Evolutionary conservation across 2,329 filamentous ascomycete species (phyloP), one percentile per base, ranked within the genome.

Genomic region (Hypoxylon sp.): DNA sequence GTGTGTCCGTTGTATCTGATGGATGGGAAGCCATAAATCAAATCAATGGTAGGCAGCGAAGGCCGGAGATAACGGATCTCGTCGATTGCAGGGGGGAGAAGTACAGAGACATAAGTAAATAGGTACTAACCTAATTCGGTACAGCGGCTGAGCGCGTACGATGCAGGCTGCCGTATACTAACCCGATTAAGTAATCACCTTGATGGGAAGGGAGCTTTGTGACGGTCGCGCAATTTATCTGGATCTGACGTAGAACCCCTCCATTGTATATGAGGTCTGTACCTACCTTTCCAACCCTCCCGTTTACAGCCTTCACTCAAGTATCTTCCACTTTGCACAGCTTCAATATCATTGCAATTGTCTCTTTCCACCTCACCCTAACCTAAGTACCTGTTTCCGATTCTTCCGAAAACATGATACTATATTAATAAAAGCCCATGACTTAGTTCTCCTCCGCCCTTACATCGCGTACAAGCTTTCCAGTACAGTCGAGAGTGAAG

Each of bases 161-260:
- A 16, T 11, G 22, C 33, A 30, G 14, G 14, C n/a, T 61, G 38
- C n/a, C 16, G 8, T 32, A 61, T 16, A 30, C 53, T 65, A 65
- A 26, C 55, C 8, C 8, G n/a, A 12, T 52, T 49, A 38, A 12
- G 59, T 20, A 66, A 64, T 53, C 36, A 67, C 55, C 55, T 64
- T 22, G 42, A 64, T 24, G 14, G 26, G 48, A 59, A 26, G 24
- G 40, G 58, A 55, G 30, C 56, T 63, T 36, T 38, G 42, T 24
- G 20, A 30, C 33, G 60, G 44, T 68, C 54, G 65, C 65, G 65
- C 65, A 67, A 67, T 67, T 40, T 40, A 58, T 40, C 38, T 16
- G 44, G n/a, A 49, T 65, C 61, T 68, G 65, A 68, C 65, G 65
- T 68, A 49, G 57, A 68, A 53, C 63, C 66, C 63, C 66, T 66